Evolutionary conservation across 306 rosid genomes (phyloP).

Genomic region (Quercus alba): DNA sequence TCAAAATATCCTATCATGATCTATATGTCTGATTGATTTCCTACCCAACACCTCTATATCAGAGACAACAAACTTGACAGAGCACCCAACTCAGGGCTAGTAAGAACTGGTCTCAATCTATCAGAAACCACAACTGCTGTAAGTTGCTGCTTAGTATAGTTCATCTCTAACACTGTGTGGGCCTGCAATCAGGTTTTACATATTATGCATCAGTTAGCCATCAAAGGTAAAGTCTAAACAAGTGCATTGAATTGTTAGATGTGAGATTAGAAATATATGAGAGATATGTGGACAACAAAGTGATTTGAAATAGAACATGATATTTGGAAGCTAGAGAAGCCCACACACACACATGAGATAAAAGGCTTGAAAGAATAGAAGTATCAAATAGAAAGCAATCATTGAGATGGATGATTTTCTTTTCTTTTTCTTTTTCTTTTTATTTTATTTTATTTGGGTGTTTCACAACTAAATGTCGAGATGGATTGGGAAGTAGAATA

Average conservation of each 20-base stretch:
- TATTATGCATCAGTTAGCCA: conserved; percentile 1
- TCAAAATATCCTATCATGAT: no score
- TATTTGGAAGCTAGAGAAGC: background rate
- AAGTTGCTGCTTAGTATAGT: conserved; percentile 86
- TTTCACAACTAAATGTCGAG: no score
- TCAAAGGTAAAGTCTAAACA: background rate
- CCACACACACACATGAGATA: background rate
- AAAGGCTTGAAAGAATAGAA: no score
- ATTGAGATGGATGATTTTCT: no score
- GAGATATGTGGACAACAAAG: conserved; percentile 6
- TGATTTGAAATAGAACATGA: conserved; percentile 8
- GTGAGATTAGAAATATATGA: background rate
- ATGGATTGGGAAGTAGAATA: no score
- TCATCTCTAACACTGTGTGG: conserved; percentile 95
- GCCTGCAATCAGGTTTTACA: conserved; percentile 53
- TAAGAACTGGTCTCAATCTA: conserved; percentile 74
- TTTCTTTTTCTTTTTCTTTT: no score
- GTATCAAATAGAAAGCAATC: background rate
- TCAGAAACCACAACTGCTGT: conserved; percentile 83
- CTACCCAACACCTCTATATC: conserved; percentile 46
- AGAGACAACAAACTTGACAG: conserved; percentile 62
- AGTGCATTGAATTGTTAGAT: background rate
- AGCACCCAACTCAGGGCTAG: conserved; percentile 53
- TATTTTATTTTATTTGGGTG: no score
- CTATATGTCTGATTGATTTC: no score